A percentile compares a stretch with the other conserved stretches of the same genome.
phyloP scores from a whole-genome alignment of 192 early-diverging fungal genomes.

The Gonapodya prolifera region DNA sequence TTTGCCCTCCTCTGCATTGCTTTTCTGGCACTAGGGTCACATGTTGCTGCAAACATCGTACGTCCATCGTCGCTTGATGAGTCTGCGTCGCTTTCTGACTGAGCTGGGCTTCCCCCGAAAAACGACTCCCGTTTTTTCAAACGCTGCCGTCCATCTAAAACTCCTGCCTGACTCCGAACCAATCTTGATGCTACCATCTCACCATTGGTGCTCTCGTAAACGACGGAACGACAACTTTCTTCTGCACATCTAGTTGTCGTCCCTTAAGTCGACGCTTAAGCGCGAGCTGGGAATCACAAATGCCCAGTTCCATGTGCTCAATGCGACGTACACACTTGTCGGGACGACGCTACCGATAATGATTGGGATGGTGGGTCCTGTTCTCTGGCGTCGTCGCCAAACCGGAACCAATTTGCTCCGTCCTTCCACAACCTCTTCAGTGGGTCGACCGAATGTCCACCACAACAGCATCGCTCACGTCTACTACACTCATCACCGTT shows the following conservation, averaged over 20 bases:
- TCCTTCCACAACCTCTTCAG: no score
- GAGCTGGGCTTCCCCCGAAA: no score
- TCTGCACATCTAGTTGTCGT: no score
- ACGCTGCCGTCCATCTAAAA: no score
- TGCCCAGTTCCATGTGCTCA: background rate
- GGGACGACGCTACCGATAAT: background rate
- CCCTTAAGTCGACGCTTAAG: background rate
- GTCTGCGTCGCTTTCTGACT: no score
- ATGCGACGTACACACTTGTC: background rate
- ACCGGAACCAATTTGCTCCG: no score
- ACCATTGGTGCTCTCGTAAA: background rate
- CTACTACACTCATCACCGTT: background rate
- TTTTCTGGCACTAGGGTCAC: background rate
- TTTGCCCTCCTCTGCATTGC: background rate
- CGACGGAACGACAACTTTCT: background rate
- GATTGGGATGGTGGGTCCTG: background rate
- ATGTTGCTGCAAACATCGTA: background rate
- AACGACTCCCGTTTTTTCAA: no score
- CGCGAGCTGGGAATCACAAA: background rate
- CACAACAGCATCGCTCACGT: background rate
- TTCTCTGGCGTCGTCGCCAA: background rate
- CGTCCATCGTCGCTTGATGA: no score
- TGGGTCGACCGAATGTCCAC: background rate
- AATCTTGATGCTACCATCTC: no score
- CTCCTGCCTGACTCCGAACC: no score